A percentile compares a stretch with the other conserved stretches of the same genome.
Conservation (phyloP, 2,329 filamentous ascomycete genomes). For the Drechslerella dactyloides region DNA sequence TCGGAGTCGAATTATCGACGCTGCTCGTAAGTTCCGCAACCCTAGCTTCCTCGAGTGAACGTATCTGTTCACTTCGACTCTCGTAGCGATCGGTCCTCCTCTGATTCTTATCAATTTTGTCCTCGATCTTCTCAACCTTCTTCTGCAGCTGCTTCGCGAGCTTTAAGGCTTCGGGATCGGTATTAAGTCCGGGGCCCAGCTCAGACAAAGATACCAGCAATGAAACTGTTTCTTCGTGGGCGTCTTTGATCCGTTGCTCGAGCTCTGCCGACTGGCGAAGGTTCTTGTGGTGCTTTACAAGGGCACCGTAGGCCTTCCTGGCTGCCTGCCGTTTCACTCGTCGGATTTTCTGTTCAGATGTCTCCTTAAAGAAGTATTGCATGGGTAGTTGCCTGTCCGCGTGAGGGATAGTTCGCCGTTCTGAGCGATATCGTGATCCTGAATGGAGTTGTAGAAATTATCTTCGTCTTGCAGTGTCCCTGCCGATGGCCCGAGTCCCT, state of each 20-base stretch:
- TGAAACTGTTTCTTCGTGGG: conserved; percentile 38
- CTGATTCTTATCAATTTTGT: conserved; percentile 23
- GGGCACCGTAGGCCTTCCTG: conserved; percentile 11
- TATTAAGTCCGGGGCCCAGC: conserved; percentile 25
- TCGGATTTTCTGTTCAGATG: conserved; percentile 27
- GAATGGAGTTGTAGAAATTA: conserved; percentile 27
- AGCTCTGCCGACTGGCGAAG: conserved; percentile 33
- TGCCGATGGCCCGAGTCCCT: conserved; percentile 21
- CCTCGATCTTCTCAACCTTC: conserved; percentile 19
- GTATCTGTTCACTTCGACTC: conserved; percentile 10
- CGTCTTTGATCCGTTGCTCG: conserved; percentile 29
- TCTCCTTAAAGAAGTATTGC: conserved; percentile 35
- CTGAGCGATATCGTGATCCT: conserved; percentile 29
- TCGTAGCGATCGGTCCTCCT: conserved; percentile 20
- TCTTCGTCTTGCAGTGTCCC: conserved; percentile 12
- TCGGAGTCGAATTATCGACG: conserved; percentile 32
- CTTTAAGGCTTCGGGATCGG: conserved; percentile 27
- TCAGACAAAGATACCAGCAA: conserved; percentile 40
- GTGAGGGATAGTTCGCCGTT: conserved; percentile 14
- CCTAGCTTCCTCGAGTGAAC: conserved; percentile 17
- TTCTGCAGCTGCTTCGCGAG: conserved; percentile 22
- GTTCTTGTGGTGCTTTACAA: conserved; percentile 13
- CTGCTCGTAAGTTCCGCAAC: conserved; percentile 18
- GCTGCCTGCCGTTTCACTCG: conserved; percentile 26
- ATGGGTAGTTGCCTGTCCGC: conserved; percentile 49